Evolutionary conservation across 345 rosid species (phyloP), one percentile per base, ranked within the genome.

Genomic region (Lepidium sativum): DNA sequence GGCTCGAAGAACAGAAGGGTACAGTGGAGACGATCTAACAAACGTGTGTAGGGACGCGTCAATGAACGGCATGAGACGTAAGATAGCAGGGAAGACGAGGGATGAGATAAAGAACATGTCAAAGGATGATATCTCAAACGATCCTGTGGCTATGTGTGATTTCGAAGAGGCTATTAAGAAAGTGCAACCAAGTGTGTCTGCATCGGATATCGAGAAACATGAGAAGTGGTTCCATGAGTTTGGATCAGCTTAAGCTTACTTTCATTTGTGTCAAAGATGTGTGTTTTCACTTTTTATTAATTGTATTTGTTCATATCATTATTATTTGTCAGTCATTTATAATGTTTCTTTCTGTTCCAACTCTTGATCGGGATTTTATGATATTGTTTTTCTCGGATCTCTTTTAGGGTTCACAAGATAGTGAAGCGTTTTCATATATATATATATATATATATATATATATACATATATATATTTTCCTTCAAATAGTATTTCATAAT

Each of bases 101-200:
- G 99, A 95, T 17, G 98, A 95, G 85, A 95, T 95, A 17, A 95
- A 91, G 84, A 95, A 85, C 81, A 95, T 95, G 99, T 54, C 99
- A 32, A 91, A 95, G 80, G 99, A 90, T 35, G 99, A 95, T 61
- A 95, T 95, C 29, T 95, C 99, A 4, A 91, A 91, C 21, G 99
- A 95, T 69, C 99, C 99, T 0, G 87, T 95, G 2, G 99, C 92
- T 0, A 95, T 88, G 99, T 95, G 99, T n/a, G 99, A 95, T 75
- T 95, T 95, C 43, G 96, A 95, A 62, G 99, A 95, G 74, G 99
- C 99, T 17, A 70, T 95, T 51, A 77, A 65, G 54, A 95, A 95
- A 82, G 99, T 95, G 60, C 99, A 95, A 37, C 80, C 86, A 18
- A 95, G 99, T 79, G 99, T 95, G 43, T 91, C 90, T n/a, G 82